Evolutionary conservation across 73 alveolate genomes (phyloP), one percentile per base, ranked within the genome.

Genomic region (Durusdinium trenchii): DNA sequence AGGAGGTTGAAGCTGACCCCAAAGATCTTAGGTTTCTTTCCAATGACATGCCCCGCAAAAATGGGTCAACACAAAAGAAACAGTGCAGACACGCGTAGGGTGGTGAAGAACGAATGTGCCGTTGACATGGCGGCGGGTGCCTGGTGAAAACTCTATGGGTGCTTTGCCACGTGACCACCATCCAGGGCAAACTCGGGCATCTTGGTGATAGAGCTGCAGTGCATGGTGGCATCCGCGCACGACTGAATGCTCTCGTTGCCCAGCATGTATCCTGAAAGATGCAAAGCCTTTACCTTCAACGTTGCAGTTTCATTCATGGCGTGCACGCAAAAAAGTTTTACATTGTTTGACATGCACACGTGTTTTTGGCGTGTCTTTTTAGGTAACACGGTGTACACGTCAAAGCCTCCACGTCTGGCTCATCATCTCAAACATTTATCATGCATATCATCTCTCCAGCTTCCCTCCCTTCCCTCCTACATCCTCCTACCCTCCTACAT

Each of bases 161-260:
- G 20, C 20, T n/a, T n/a, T n/a, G 38, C 85, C 69, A 48, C 10
- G 91, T 47, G 5, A 1, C 91, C 91, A 6, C 71, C 91, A 30
- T 81, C 91, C 91, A 48, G 71, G 23, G 91, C 91, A 48, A 48
- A 81, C 36, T 81, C 91, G 16, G 91, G 91, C 91, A 84, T 84
- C 94, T 51, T 51, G 75, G 94, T 84, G 52, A 51, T 6, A 3
- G 94, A 84, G 52, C 40, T n/a, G 76, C 94, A 84, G 45, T 12
- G 51, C 14, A 75, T 50, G 26, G n/a, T 40, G 38, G 38, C 94
- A 52, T 84, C 94, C 3, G 73, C 75, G 52, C 94, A 84, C 50
- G 54, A 35, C 78, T 51, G 6, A 26, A 84, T 84, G 75, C 94
- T 84, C 54, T 50, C 75, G 43, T 84, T 84, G 38, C 94, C 94